phyloP scores from a whole-genome alignment of 2,329 filamentous ascomycete genomes.

The Colletotrichum sp. region DNA sequence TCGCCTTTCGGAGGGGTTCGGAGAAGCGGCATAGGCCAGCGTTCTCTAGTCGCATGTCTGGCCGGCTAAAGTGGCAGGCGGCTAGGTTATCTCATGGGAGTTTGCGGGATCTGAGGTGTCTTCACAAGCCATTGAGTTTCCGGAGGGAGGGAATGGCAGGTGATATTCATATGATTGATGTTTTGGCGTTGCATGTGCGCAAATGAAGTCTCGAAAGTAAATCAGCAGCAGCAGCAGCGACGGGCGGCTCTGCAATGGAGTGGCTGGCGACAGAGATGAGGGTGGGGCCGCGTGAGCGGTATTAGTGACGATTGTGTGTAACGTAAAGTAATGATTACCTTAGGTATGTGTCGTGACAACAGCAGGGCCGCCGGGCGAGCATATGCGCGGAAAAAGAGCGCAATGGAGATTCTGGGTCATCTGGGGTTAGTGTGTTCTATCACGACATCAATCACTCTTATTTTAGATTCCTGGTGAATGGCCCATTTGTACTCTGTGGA shows the following conservation, averaged over 20 bases:
- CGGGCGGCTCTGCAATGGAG: neutral
- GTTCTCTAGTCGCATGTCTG: neutral
- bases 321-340: constrained; percentile 3
- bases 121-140: neutral
- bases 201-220: neutral
- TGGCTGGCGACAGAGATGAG: neutral
- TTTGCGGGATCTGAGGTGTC: neutral
- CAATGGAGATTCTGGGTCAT: constrained; percentile 10
- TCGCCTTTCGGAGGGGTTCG: neutral
- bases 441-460: constrained; percentile 1
- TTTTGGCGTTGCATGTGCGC: neutral
- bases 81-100: neutral
- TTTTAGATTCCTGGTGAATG: neutral
- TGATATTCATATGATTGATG: neutral
- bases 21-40: neutral
- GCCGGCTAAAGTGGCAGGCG: neutral
- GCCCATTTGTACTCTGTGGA: neutral
- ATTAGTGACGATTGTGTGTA: constrained; percentile 1
- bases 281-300: neutral
- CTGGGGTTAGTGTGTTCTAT: neutral
- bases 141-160: neutral
- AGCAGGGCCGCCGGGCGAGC: neutral
- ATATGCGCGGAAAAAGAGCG: constrained; percentile 3
- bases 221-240: neutral
- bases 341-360: neutral